These are phyloP conservation scores for Termitomyces sp. DNA, from an alignment of 768 basidiomycete species.

Conservation along the genomic window DNA sequence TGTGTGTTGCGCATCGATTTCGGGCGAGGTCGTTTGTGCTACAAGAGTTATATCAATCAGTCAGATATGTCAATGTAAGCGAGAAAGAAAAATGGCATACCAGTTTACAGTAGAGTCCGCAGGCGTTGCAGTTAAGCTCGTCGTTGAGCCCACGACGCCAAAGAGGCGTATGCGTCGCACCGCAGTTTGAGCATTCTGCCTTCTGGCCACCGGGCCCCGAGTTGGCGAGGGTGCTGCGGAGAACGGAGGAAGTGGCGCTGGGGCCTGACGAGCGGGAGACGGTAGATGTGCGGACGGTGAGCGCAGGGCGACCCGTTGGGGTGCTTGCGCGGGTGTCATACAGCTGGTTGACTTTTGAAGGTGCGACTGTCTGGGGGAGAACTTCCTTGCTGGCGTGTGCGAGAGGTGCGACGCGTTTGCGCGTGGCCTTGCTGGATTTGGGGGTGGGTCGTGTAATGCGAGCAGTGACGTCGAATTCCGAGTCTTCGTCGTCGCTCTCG, in stretches of 20 bases:
- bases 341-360: slow-evolving; percentile 55
- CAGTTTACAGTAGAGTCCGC: slow-evolving; percentile 83
- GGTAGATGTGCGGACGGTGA: slow-evolving; percentile 54
- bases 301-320: slow-evolving; percentile 46
- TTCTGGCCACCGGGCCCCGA: slow-evolving; percentile 58
- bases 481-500: slow-evolving; percentile 34
- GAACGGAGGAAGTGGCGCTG: slow-evolving; percentile 56
- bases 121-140: slow-evolving; percentile 87
- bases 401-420: slow-evolving; percentile 29
- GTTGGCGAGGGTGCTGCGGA: slow-evolving; percentile 28
- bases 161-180: slow-evolving; percentile 83
- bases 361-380: slow-evolving; percentile 51
- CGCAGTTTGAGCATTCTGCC: slow-evolving; percentile 86
- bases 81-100: slow-evolving; percentile 36
- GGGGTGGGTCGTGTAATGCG: slow-evolving; percentile 18
- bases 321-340: slow-evolving; percentile 31
- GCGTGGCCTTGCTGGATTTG: slow-evolving; percentile 9
- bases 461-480: slow-evolving; percentile 30
- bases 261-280: slow-evolving; percentile 55
- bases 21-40: slow-evolving; percentile 88
- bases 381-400: too few relatives aligned
- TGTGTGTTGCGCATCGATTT: slow-evolving; percentile 82
- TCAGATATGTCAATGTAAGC: too few relatives aligned
- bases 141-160: slow-evolving; percentile 87
- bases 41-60: too few relatives aligned